Percentiles rank a stretch among this genome's conserved stretches.
Conservation (phyloP, 306 rosid species). For the Ochetophila trinervis region DNA sequence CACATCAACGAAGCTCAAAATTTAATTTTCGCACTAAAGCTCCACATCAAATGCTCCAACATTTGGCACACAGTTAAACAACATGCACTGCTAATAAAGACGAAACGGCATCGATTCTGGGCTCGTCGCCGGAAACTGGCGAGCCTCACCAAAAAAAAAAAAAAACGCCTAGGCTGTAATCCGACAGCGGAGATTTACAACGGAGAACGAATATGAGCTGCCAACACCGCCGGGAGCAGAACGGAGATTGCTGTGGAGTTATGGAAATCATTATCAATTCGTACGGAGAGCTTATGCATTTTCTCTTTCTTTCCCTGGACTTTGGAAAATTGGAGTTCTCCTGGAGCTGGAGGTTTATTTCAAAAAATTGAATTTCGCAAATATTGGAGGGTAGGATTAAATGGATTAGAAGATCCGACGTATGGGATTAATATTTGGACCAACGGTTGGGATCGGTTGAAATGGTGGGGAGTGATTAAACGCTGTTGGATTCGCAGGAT, state of each 20-base stretch:
- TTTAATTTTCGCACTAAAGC: background rate
- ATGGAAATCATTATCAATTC: background rate
- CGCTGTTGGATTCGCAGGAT: constrained; percentile 38
- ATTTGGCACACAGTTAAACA: background rate
- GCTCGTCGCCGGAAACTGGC: constrained; percentile 8
- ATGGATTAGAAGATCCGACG: background rate
- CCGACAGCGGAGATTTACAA: background rate
- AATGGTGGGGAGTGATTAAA: background rate
- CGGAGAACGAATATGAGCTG: background rate
- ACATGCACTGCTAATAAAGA: background rate
- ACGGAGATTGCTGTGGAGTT: constrained; percentile 14
- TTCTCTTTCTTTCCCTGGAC: constrained; percentile 32
- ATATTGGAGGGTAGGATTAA: constrained; percentile 29
- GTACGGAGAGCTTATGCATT: constrained; percentile 6
- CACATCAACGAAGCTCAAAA: constrained; percentile 6
- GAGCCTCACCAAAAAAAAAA: background rate
- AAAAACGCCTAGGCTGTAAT: background rate
- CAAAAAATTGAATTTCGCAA: constrained; percentile 49
- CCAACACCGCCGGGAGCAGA: constrained; percentile 15
- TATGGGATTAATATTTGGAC: background rate
- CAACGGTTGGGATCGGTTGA: constrained; percentile 19
- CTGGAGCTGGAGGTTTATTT: constrained; percentile 30
- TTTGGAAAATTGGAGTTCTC: constrained; percentile 15
- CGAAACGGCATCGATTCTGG: constrained; percentile 12
- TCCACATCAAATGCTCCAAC: background rate